Conservation (phyloP, 257 asterid genomes). For the Nicotiana undulata region DNA sequence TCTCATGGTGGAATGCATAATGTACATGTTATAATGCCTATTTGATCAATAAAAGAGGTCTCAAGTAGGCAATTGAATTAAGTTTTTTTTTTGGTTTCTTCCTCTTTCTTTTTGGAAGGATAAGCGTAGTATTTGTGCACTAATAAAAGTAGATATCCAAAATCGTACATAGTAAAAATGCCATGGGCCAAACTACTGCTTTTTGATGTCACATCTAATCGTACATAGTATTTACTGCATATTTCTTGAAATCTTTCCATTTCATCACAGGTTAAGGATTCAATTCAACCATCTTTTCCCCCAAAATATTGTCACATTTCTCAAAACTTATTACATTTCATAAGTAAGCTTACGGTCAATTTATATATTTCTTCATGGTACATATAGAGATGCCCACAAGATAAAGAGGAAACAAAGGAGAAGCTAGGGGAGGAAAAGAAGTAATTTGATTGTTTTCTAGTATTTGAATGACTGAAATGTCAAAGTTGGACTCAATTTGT, state of each 20-base stretch:
- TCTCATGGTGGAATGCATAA: conserved; percentile 1
- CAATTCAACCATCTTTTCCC: neutral
- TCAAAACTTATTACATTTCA: too few species aligned
- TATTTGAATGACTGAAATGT: too few species aligned
- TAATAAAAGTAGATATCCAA: neutral
- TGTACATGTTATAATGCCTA: neutral
- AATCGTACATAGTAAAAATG: neutral
- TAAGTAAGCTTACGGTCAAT: too few species aligned
- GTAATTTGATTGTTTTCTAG: too few species aligned
- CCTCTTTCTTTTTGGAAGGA: neutral
- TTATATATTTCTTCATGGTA: too few species aligned
- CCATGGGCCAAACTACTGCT: neutral
- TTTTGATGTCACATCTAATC: neutral
- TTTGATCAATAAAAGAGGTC: neutral
- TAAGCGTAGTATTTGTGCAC: neutral
- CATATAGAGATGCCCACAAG: too few species aligned
- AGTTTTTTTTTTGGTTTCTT: neutral
- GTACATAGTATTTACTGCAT: neutral
- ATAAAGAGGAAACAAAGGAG: too few species aligned
- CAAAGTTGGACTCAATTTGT: too few species aligned
- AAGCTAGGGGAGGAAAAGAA: too few species aligned
- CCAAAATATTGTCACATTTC: neutral
- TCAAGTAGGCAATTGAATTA: neutral
- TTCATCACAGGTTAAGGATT: neutral
- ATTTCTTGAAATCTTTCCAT: neutral